phyloP scores from a whole-genome alignment of 352 stramenopile genomes.

The Phytopythium helicoides region DNA sequence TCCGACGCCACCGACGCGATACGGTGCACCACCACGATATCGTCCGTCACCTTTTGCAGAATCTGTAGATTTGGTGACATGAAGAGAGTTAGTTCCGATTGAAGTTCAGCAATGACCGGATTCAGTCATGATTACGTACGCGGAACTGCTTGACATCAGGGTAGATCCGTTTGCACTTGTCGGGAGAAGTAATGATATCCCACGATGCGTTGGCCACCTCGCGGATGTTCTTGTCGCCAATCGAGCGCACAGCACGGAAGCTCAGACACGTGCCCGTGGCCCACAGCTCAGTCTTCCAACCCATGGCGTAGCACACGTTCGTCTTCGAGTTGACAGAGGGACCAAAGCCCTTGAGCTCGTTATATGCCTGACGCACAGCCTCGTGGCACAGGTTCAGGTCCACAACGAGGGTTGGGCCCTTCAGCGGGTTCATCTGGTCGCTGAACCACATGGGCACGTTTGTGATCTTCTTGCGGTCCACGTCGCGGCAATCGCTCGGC shows the following conservation, averaged over 20 bases:
- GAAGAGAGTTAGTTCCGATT: constrained; percentile 1
- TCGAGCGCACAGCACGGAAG: constrained; percentile 65
- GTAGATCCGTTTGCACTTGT: constrained; percentile 84
- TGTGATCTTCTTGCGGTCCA: constrained; percentile 76
- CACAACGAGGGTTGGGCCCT: constrained; percentile 70
- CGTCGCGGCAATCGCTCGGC: constrained; percentile 71
- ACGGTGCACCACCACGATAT: constrained; percentile 78
- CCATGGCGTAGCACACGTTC: constrained; percentile 85
- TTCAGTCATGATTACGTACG: constrained; percentile 23
- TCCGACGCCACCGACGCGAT: constrained; percentile 75
- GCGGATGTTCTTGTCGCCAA: constrained; percentile 64
- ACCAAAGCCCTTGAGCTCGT: constrained; percentile 72
- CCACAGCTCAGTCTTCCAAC: constrained; percentile 84
- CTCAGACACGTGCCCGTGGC: constrained; percentile 71
- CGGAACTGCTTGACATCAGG: constrained; percentile 83
- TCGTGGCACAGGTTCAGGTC: constrained; percentile 79
- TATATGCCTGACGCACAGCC: constrained; percentile 74
- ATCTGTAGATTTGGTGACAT: constrained; percentile 28
- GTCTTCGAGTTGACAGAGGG: constrained; percentile 80
- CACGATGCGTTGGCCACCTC: constrained; percentile 72
- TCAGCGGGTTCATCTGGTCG: constrained; percentile 78
- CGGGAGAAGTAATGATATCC: constrained; percentile 82
- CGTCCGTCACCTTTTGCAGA: constrained; percentile 80
- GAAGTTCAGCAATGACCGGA: background rate
- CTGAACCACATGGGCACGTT: constrained; percentile 76